Evolutionary conservation across 2,329 filamentous ascomycete species (phyloP).

Genomic region (Botrytis aclada): DNA sequence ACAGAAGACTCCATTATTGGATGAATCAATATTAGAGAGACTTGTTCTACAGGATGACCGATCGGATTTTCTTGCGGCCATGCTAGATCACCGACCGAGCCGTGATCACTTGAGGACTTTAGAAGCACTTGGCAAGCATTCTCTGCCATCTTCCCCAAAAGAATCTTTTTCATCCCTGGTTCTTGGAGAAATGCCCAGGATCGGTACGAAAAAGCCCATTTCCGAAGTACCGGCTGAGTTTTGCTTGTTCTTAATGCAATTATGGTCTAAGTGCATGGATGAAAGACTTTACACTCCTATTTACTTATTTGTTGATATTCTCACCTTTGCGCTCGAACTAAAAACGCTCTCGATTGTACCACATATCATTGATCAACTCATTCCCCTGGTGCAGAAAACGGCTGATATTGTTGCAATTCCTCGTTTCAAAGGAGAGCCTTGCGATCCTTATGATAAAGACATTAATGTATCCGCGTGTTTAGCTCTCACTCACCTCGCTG

Average conservation of each 20-base stretch:
- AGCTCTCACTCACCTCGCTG: constrained; percentile 62
- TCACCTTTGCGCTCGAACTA: constrained; percentile 61
- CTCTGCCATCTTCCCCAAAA: constrained; percentile 60
- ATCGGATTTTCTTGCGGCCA: constrained; percentile 39
- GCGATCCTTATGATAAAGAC: constrained; percentile 49
- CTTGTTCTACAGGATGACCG: constrained; percentile 43
- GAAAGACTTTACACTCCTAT: constrained; percentile 62
- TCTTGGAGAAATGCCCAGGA: constrained; percentile 61
- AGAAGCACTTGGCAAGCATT: constrained; percentile 62
- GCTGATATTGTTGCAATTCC: constrained; percentile 51
- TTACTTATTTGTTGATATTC: constrained; percentile 60
- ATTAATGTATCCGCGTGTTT: constrained; percentile 63
- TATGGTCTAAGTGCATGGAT: constrained; percentile 66
- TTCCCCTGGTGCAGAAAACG: constrained; percentile 56
- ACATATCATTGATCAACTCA: constrained; percentile 55
- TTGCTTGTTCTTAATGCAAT: constrained; percentile 57
- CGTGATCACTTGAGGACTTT: constrained; percentile 60
- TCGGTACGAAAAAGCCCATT: constrained; percentile 50
- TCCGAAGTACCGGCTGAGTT: constrained; percentile 59
- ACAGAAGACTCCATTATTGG: constrained; percentile 27
- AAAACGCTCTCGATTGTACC: constrained; percentile 59
- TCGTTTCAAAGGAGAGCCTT: constrained; percentile 41
- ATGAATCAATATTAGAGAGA: constrained; percentile 39
- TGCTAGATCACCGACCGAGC: constrained; percentile 36
- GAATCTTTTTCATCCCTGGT: constrained; percentile 65